Evolutionary conservation across 83 land plant genomes (phyloP).

Genomic region (Picea abies): DNA sequence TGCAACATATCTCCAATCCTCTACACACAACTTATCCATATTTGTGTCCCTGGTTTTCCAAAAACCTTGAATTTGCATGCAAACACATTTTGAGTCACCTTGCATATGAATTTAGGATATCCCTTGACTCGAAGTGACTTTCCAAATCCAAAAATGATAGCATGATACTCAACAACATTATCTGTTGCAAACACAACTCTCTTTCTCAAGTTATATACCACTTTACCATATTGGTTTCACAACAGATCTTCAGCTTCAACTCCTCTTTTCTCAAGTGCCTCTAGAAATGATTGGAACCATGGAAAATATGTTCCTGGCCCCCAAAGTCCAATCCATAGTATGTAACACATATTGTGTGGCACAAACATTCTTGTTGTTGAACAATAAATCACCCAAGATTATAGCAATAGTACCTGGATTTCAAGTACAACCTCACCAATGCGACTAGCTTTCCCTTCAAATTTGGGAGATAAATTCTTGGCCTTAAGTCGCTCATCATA

Average conservation of each 20-base stretch:
- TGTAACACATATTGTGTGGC: constrained; percentile 97
- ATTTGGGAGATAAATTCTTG: constrained; percentile 90
- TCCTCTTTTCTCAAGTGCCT: too few relatives aligned
- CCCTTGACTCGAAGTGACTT: constrained; percentile 65
- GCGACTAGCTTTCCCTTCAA: constrained; percentile 91
- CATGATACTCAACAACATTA: constrained; percentile 88
- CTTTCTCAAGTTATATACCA: constrained; percentile 69
- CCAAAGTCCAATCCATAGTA: constrained; percentile 98
- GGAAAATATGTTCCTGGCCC: constrained; percentile 88
- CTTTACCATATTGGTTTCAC: constrained; percentile 24
- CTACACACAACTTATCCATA: too few relatives aligned
- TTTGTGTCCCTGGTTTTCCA: too few relatives aligned
- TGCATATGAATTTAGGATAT: constrained; percentile 48
- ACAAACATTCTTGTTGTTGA: constrained; percentile 99
- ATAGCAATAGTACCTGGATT: constrained; percentile 73
- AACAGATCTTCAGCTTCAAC: constrained; percentile 16
- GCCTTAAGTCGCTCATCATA: constrained; percentile 99
- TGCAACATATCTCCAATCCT: too few relatives aligned
- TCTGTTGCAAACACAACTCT: constrained; percentile 72
- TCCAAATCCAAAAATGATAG: constrained; percentile 62
- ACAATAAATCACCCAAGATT: constrained; percentile 94
- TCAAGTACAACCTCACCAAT: constrained; percentile 98
- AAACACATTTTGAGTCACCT: constrained; percentile 88
- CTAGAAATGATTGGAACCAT: constrained; percentile 75
- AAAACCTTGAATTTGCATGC: constrained; percentile 57